Conservation (phyloP, 176 grass and related monocot species). For the Lolium rigidum region DNA sequence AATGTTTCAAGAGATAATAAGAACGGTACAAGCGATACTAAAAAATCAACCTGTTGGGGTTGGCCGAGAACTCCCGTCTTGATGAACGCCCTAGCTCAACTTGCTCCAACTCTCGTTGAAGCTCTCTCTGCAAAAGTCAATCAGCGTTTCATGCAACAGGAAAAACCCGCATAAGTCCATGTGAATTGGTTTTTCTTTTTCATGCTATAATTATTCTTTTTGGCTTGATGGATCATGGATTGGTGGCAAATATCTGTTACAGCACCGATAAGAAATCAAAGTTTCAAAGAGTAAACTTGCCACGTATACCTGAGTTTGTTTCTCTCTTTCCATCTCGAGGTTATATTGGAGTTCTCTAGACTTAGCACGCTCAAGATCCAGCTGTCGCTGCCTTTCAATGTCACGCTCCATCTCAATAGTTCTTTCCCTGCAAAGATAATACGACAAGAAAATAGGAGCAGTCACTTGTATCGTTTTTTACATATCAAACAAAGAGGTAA, state of each 20-base stretch:
- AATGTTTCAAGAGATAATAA: neutral
- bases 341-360: slow-evolving; percentile 90
- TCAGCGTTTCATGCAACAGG: neutral
- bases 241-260: neutral
- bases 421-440: slow-evolving; percentile 64
- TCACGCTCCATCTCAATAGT: slow-evolving; percentile 72
- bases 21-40: neutral
- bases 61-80: slow-evolving; percentile 72
- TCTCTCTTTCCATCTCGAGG: slow-evolving; percentile 92
- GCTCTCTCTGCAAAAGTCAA: slow-evolving; percentile 69
- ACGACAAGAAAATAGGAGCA: slow-evolving; percentile 22
- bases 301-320: slow-evolving; percentile 73
- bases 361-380: slow-evolving; percentile 83
- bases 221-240: neutral
- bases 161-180: neutral
- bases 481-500: slow-evolving; percentile 19
- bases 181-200: neutral
- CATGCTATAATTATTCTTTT: neutral
- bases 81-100: slow-evolving; percentile 83
- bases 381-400: slow-evolving; percentile 78
- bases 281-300: neutral
- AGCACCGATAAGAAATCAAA: neutral
- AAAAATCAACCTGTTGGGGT: slow-evolving; percentile 56
- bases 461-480: slow-evolving; percentile 20
- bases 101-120: slow-evolving; percentile 90